Conservation (phyloP, 768 basidiomycete species). For the Mycena vulgaris region DNA sequence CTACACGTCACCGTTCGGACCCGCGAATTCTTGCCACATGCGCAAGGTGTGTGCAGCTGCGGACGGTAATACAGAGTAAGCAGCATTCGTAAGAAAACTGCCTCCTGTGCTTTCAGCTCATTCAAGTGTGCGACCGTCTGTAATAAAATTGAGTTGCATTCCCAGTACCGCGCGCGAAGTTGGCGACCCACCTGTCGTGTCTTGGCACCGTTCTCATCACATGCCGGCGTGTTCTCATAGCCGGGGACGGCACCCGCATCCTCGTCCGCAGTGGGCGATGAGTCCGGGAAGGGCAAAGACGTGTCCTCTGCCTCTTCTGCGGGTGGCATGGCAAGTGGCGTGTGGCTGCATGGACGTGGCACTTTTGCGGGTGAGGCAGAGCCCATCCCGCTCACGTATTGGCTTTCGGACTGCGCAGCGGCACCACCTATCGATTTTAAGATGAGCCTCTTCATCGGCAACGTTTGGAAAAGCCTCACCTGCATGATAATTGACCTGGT, state of each 20-base stretch:
- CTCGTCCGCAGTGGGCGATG: too few relatives aligned
- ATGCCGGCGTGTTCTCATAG: too few relatives aligned
- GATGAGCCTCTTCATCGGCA: neutral
- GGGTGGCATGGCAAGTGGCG: neutral
- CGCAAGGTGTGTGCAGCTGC: neutral
- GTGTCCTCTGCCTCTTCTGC: neutral
- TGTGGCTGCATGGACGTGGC: neutral
- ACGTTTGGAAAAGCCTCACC: neutral
- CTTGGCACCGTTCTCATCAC: too few relatives aligned
- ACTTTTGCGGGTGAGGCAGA: neutral
- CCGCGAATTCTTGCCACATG: neutral
- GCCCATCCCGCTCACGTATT: neutral
- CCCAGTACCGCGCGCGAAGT: too few relatives aligned
- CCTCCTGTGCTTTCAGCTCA: neutral
- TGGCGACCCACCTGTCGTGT: too few relatives aligned
- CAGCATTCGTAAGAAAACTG: neutral
- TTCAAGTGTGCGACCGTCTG: neutral
- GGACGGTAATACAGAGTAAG: neutral
- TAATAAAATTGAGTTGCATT: neutral
- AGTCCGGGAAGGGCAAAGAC: neutral
- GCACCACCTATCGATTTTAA: neutral
- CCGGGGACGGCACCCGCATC: too few relatives aligned
- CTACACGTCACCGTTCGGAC: constrained; percentile 14
- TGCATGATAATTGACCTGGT: constrained; percentile 2
- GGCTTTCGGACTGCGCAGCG: neutral